Evolutionary conservation across 2,329 filamentous ascomycete species (phyloP), one percentile per base, ranked within the genome.

Genomic region (Aspergillus sp.): DNA sequence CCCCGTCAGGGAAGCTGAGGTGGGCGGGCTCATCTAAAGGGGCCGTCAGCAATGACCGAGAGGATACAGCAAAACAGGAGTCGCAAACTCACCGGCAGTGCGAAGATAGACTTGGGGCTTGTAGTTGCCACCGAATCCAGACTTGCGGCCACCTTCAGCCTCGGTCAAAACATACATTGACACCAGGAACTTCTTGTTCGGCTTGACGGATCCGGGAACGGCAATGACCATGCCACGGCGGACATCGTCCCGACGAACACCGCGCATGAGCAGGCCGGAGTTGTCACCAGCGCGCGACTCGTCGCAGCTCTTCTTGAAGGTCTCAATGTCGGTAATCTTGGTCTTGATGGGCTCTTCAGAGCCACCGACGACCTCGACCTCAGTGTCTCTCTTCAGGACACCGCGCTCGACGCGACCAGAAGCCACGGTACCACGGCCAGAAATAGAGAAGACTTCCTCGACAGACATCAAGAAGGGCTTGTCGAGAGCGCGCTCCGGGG

Each of bases 381-480:
- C 91, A 44, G 80, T 74, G 61, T 98, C 91, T 67, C 78, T 85
- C 83, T 94, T 96, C 57, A 98, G 70, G 36, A 77, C 64, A 70
- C 91, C 91, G 61, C 91, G 89, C 78, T 96, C 88, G 40, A 98
- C 91, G 75, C 91, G 88, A 47, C 91, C 91, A 37, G 89, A 95
- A 45, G 82, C 88, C 49, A 98, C 91, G 43, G 91, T 98, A 64
- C 91, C 91, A 75, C 91, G 89, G 40, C 91, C 91, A 36, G 82
- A 72, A 46, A 91, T 89, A 46, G 83, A 88, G 71, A 89, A 89
- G 51, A 86, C 81, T 61, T 89, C 83, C 72, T 98, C 91, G 41
- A 98, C 77, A 40, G 89, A 91, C 88, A 98, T 95, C 60, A 98
- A 74, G 81, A 98, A 98, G 44, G 91, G 91, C 77, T 96, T 96